Evolutionary conservation across 805 yeast genomes (phyloP), one percentile per base, ranked within the genome.

Genomic region (Myxozyma mucilagina): DNA sequence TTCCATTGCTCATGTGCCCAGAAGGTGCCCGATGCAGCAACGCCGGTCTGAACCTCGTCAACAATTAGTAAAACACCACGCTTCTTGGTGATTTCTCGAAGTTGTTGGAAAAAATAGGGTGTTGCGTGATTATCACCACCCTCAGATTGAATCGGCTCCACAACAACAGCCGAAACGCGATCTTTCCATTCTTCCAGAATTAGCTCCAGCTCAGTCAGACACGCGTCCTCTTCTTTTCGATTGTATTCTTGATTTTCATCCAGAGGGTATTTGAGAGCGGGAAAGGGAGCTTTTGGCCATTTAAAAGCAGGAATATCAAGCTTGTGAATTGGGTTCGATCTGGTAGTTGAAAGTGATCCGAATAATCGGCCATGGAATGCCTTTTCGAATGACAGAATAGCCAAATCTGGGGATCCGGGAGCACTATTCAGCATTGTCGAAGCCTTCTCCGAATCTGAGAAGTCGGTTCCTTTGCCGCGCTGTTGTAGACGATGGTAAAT

Each of bases 201-300:
- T 14, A 84, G 79, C 72, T 90, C 97, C 61, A 91, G 90, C 67
- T 84, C 84, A 51, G 78, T 82, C 66, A 92, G 81, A 74, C 97
- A 89, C 72, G 94, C 82, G 63, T 80, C 84, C 76, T 92, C 98
- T 78, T 91, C 97, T 53, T 79, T 74, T 52, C 79, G 77, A 82
- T 92, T 92, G 67, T 77, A 84, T 51, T 79, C 84, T 45, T 72
- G 84, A 73, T 84, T 72, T 54, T 83, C 80, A 58, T 84, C 92
- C 71, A 91, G 81, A 61, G 98, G 98, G 75, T 90, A 92, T 75
- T 86, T 79, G 76, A 90, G 86, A 54, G 82, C 69, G 66, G 98
- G 98, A 80, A 86, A 92, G 65, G 90, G 90, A 59, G 97, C 97
- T 75, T 89, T 91, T 72, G 98, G 98, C 97, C 97, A 92, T 72